Conservation (phyloP, 2,329 filamentous ascomycete genomes). For the Venturia asperata region DNA sequence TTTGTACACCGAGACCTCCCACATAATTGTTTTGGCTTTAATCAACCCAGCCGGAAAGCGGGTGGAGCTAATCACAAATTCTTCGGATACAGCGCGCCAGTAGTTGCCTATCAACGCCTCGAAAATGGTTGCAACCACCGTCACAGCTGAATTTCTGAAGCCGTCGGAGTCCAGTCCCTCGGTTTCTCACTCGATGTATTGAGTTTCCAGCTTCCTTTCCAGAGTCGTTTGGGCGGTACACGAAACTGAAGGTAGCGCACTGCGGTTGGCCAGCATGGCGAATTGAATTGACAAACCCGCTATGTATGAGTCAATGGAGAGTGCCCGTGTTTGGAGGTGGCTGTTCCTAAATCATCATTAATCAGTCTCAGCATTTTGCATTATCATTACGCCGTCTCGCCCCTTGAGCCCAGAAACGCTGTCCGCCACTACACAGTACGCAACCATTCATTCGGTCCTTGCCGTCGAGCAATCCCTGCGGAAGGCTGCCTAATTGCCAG, state of each 20-base stretch:
- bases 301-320: neutral
- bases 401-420: slow-evolving; percentile 9
- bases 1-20: slow-evolving; percentile 4
- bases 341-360: slow-evolving; percentile 1
- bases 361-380: slow-evolving; percentile 7
- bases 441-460: slow-evolving; percentile 1
- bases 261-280: neutral
- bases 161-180: neutral
- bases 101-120: slow-evolving; percentile 1
- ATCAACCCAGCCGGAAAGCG: neutral
- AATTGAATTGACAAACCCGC: neutral
- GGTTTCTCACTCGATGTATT: neutral
- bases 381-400: slow-evolving; percentile 9
- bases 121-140: neutral
- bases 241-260: neutral
- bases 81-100: slow-evolving; percentile 2
- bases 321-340: slow-evolving; percentile 5
- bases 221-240: neutral
- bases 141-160: neutral
- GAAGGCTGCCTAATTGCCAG: neutral
- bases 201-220: neutral
- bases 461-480: slow-evolving; percentile 2
- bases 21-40: neutral
- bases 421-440: neutral
- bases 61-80: neutral